Conservation (phyloP, 257 asterid genomes). For the Primulina huaijiensis region DNA sequence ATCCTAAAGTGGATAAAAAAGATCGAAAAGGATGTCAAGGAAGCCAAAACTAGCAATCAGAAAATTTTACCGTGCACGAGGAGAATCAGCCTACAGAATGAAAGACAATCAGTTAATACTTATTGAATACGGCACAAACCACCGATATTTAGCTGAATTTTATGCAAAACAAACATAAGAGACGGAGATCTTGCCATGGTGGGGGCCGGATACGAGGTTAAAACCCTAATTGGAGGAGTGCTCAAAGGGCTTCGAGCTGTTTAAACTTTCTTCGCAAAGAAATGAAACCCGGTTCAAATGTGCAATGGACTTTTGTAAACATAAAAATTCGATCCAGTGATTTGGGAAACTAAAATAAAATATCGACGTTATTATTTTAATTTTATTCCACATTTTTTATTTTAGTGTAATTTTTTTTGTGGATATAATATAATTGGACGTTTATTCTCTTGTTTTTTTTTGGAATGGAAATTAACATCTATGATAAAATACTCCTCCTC, state of each 20-base stretch:
- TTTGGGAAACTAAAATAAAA: no score
- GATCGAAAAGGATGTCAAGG: not conserved
- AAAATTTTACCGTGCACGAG: slow-evolving; percentile 55
- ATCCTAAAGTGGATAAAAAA: slow-evolving; percentile 9
- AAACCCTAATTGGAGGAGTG: slow-evolving; percentile 43
- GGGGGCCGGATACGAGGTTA: slow-evolving; percentile 13
- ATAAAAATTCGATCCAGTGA: no score
- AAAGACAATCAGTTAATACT: not conserved
- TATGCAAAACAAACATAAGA: slow-evolving; percentile 8
- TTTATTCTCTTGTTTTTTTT: no score
- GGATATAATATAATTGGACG: no score
- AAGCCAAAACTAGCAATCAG: not conserved
- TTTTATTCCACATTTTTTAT: no score
- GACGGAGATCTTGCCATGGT: slow-evolving; percentile 33
- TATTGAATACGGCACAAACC: slow-evolving; percentile 7
- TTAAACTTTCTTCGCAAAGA: not conserved
- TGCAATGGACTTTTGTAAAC: no score
- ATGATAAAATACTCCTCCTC: no score
- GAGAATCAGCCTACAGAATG: slow-evolving; percentile 76
- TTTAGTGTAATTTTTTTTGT: no score
- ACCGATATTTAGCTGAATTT: not conserved
- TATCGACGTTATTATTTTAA: no score
- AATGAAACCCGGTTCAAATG: not conserved
- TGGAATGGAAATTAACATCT: no score
- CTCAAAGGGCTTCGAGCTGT: slow-evolving; percentile 20